Conservation (phyloP, 2,329 filamentous ascomycete species). For the Penicillium olsonii region DNA sequence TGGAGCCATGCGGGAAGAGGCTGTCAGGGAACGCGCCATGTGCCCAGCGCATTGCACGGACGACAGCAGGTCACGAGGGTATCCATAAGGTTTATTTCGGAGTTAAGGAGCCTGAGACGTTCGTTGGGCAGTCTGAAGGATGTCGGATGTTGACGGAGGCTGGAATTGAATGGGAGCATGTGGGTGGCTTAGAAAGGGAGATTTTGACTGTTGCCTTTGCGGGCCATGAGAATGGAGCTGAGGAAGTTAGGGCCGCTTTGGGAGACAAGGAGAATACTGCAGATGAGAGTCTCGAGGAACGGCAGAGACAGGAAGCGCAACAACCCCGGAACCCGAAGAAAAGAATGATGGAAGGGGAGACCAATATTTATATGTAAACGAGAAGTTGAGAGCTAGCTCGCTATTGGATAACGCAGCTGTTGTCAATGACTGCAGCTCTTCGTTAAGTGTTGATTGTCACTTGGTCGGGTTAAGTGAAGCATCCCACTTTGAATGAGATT, state of each 20-base stretch:
- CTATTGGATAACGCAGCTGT: neutral
- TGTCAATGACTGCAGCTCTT: neutral
- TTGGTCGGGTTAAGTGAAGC: neutral
- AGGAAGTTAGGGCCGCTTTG: conserved; percentile 30
- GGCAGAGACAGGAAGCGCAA: conserved; percentile 37
- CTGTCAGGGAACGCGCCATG: conserved; percentile 55
- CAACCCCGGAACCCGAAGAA: conserved; percentile 47
- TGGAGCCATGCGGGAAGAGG: conserved; percentile 60
- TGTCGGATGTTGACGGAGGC: conserved; percentile 67
- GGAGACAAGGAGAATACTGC: conserved; percentile 36
- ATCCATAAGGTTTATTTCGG: conserved; percentile 84
- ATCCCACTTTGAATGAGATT: no score
- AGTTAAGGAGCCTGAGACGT: conserved; percentile 84
- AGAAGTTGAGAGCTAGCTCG: neutral
- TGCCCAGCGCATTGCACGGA: conserved; percentile 71
- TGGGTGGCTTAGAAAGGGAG: conserved; percentile 74
- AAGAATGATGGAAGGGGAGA: conserved; percentile 47
- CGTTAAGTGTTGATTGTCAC: neutral
- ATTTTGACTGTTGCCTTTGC: conserved; percentile 82
- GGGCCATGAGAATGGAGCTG: conserved; percentile 62
- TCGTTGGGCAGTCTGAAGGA: conserved; percentile 80
- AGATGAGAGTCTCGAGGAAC: conserved; percentile 42
- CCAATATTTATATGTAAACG: conserved; percentile 13
- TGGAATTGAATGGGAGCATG: conserved; percentile 72
- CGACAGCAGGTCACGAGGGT: conserved; percentile 52